Evolutionary conservation across 176 grass and related monocot genomes (phyloP).

Genomic region (Olyra latifolia): DNA sequence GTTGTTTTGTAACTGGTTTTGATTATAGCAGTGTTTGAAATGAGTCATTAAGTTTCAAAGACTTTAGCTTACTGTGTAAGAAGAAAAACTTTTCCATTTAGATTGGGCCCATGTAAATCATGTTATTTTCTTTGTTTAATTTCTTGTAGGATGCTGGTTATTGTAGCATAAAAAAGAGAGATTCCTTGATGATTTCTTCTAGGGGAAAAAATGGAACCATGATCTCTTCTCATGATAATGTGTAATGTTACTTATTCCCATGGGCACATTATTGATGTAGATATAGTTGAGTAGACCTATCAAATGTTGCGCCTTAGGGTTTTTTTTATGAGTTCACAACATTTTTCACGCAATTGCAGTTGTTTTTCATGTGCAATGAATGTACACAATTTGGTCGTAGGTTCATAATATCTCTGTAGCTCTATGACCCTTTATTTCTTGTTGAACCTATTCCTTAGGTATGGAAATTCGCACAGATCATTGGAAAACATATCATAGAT

Average conservation of each 20-base stretch:
- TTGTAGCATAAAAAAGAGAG: not conserved
- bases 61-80: not conserved
- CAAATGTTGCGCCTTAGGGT: not conserved
- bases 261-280: not conserved
- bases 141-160: constrained; percentile 3
- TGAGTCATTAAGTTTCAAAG: not conserved
- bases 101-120: not conserved
- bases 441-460: not conserved
- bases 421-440: not conserved
- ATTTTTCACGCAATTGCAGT: not conserved
- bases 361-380: constrained; percentile 7
- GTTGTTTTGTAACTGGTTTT: constrained; percentile 2
- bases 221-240: not conserved
- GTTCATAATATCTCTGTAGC: not conserved
- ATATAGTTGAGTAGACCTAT: not conserved
- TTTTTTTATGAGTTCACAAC: not conserved
- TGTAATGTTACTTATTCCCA: constrained; percentile 1
- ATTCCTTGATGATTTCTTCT: constrained; percentile 1
- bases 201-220: not conserved
- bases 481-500: not conserved
- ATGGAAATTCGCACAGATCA: not conserved
- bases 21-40: not conserved
- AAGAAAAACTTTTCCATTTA: constrained; percentile 5
- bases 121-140: not conserved
- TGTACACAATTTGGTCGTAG: not conserved